Base-by-base conservation (phyloP, 768 basidiomycete genomes). In the Lactarius pseudohatsudake region DNA sequence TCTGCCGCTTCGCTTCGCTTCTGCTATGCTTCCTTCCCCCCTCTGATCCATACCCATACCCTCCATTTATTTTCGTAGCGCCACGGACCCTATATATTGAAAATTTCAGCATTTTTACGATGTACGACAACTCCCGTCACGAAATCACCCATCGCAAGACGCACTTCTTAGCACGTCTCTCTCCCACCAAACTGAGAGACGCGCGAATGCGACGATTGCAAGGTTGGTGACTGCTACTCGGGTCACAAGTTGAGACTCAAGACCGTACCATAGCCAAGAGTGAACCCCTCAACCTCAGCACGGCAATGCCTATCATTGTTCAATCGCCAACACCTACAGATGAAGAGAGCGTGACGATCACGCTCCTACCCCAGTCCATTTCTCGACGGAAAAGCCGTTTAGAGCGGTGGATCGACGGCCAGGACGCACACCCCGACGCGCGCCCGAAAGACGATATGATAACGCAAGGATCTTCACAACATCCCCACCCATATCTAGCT, bases 341-440 rank as follows among this genome's bases (percentile, higher is more conserved):
- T 2, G 66, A 67, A 64, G 65, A 70, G 47, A 64, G 59, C 70
- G 64, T 59, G 62, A 67, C 45, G 65, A 65, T 72, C 64, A 67
- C 36, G 54, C 59, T 15, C 50, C 22, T 22, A 45, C 70, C 38
- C 57, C 65, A 9, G 64, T 65, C 75, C 63, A 60, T 79, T 67
- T 75, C 74, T 20, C 78, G 77, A 22, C 77, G 77, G 43, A 76
- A 79, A 18, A 79, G 78, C 67, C 80, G 74, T 60, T 70, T 81
- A 47, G 78, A 80, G 43, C 77, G 73, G n/a, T 83, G 82, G 81
- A 75, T 83, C 20, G 74, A 72, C 3, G 82, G 82, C 26, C 77
- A 81, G 61, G 78, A 77, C 71, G 30, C 72, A 69, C 43, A 66
- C 72, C 11, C 59, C 69, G n/a, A 66, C 71, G 55, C 55, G 67